Evolutionary conservation across 495 filamentous ascomycete species (phyloP), one percentile per base, ranked within the genome.

Genomic region (Penicillium riverlandense): DNA sequence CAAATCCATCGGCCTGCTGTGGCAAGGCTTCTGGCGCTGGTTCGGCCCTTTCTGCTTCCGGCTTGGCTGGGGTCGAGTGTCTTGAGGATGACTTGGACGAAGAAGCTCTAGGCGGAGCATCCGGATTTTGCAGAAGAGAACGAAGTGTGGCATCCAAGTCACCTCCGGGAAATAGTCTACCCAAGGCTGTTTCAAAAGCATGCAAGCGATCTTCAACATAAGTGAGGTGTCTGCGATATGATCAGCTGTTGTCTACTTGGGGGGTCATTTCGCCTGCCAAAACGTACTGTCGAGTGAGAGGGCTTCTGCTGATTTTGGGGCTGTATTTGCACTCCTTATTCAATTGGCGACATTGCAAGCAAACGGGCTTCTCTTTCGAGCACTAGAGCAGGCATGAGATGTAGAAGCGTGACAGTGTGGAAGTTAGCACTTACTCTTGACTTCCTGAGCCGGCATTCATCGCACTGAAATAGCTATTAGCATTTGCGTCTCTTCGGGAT

Each of bases 1-100:
- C 72, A 56, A 76, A 76, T 12, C 70, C 72, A 61, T 74, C 71
- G 10, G 71, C 69, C 50, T 72, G 69, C 36, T 69, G 66, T 7
- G 72, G 72, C 15, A 74, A 52, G 38, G 67, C 67, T 49, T 74
- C 70, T 28, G 66, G 63, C 11, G 65, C 61, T 16, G 67, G 55
- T 38, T 70, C 66, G 11, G 62, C 50, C n/a, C 61, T 54, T 40
- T 67, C 63, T 27, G 54, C 53, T 39, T 69, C 65, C 22, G 59
- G 47, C 32, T 60, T 69, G 13, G 59, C 66, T 15, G 62, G 62
- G 7, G 63, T 66, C 14, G 65, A 67, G 45, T 66, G 67, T 41
- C 62, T 60, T 15, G 66, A 67, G 14, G 65, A 66, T 10, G 61
- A 61, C 37, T 67, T 65, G 34, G 62, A 69, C 33, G 67, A 64